Base-by-base conservation (phyloP, 1,284 basidiomycete species). In the Microbotryum violaceum region DNA sequence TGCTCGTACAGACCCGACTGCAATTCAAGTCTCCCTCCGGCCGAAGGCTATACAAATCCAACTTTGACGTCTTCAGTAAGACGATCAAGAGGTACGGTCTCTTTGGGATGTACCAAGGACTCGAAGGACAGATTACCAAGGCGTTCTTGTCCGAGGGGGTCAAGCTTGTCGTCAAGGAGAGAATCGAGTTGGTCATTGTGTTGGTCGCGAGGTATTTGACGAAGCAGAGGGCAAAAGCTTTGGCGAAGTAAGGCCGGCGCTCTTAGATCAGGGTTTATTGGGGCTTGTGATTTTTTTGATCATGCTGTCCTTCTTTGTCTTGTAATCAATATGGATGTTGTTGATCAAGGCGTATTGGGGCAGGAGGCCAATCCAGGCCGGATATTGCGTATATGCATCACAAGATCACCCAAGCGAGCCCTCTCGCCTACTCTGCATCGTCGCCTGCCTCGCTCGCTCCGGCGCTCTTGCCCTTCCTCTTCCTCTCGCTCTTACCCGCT, bases 61-160 rank as follows among this genome's bases (percentile, higher is more conserved):
- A 71, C 62, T 56, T 64, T 47, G 65, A 70, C 54, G 64, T 74
- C 14, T 65, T 71, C 47, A 56, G 56, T 25, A 70, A 70, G 44
- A 59, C 73, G 21, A 88, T 93, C 69, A 72, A 79, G 68, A 83
- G 85, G 56, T 89, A 93, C 74, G 89, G 91, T 0, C 64, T 91
- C 29, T 78, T 77, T 68, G 91, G 91, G 2, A 76, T 94, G 16
- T 96, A 93, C 79, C 87, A 84, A 70, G 91, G 91, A 6, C 81
- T 91, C 46, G 80, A 82, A 25, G 88, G 85, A 73, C 94, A 96
- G 77, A 83, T 97, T 14, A 69, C 87, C 7, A 92, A 96, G 77
- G 91, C 88, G 61, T 89, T 94, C 53, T 49, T 74, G 42, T 55
- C 59, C n/a, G 66, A 70, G 57, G 77, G 76, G 1, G 71, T 78